Percentiles rank a stretch among this genome's conserved stretches.
Evolutionary conservation across 2,329 filamentous ascomycete species (phyloP).

Genomic region (Cladosporium cucumerinum): DNA sequence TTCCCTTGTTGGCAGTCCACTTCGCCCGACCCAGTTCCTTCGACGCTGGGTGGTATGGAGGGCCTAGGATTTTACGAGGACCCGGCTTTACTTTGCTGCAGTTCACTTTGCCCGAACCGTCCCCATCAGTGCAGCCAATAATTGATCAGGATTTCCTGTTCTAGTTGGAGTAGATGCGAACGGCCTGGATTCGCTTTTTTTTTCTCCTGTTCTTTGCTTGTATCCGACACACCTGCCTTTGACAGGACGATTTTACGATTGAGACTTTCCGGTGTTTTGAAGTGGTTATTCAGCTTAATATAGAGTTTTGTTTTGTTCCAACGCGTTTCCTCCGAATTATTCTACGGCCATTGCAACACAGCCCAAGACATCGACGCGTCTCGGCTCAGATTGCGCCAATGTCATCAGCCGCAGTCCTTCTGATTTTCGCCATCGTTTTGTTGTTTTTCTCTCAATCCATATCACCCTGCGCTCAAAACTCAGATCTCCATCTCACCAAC

Average conservation of each 20-base stretch:
- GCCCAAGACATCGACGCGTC: neutral
- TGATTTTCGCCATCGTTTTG: neutral
- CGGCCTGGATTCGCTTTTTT: neutral
- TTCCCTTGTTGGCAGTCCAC: neutral
- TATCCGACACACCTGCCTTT: neutral
- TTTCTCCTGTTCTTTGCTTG: neutral
- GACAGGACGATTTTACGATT: neutral
- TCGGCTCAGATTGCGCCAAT: neutral
- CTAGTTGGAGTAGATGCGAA: neutral
- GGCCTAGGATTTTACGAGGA: constrained; percentile 13
- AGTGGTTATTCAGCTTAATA: neutral
- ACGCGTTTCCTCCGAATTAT: neutral
- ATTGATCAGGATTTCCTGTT: neutral
- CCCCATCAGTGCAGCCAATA: too few species aligned
- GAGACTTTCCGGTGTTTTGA: neutral
- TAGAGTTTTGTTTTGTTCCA: neutral
- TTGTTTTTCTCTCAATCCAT: neutral
- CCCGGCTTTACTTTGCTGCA: neutral
- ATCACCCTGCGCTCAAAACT: too few species aligned
- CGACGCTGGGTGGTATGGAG: constrained; percentile 32
- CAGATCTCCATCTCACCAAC: constrained; percentile 22
- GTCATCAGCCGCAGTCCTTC: neutral
- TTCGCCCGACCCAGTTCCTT: constrained; percentile 45
- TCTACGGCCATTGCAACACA: neutral
- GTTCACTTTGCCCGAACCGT: too few species aligned